These are phyloP conservation scores for Salix purpurea DNA, from an alignment of 345 rosid genomes.

Conservation along the genomic window DNA sequence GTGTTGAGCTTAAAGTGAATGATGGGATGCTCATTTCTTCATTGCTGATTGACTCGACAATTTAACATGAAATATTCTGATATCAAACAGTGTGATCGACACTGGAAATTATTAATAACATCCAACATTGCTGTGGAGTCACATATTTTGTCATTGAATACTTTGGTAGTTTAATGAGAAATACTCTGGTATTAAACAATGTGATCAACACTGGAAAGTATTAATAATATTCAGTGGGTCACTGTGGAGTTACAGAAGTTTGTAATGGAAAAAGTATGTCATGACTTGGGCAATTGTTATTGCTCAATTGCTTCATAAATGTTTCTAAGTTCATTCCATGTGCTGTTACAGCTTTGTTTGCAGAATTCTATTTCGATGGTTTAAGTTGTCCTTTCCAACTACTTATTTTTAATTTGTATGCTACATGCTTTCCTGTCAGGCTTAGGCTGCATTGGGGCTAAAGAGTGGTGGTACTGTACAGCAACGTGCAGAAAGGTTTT, in stretches of 20 bases:
- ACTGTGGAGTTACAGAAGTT: neutral
- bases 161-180: neutral
- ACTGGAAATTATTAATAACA: neutral
- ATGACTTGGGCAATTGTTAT: neutral
- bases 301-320: neutral
- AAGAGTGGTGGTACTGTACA: slow-evolving; percentile 86
- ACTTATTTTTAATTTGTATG: neutral
- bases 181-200: neutral
- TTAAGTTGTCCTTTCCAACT: neutral
- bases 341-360: neutral
- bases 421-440: slow-evolving; percentile 38
- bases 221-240: neutral
- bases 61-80: neutral
- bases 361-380: neutral
- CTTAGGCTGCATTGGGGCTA: slow-evolving; percentile 78
- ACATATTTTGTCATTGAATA: neutral
- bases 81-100: neutral
- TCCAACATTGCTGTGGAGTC: neutral
- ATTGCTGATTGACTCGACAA: neutral
- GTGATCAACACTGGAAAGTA: neutral
- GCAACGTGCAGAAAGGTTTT: slow-evolving; percentile 94
- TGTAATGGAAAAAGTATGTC: neutral
- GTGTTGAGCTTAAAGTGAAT: neutral
- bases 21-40: neutral
- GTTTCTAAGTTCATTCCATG: neutral